Evolutionary conservation across 257 asterid genomes (phyloP).

Genomic region (Primulina eburnea): DNA sequence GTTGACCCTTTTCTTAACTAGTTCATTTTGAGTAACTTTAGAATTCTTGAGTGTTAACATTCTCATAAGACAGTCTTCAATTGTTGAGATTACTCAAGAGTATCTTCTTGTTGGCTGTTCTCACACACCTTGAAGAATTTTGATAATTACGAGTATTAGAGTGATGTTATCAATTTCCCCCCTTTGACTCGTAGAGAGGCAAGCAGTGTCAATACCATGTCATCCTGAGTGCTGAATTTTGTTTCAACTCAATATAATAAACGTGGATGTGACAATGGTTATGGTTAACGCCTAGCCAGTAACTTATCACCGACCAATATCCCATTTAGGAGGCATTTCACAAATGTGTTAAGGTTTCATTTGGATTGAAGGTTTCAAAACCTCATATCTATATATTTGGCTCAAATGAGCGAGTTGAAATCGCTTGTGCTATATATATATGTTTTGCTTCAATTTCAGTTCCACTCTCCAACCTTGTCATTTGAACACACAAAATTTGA

Average conservation of each 20-base stretch:
- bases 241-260: no score
- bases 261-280: not conserved
- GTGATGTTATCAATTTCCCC: not conserved
- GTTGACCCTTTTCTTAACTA: not conserved
- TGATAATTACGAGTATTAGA: no score
- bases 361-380: no score
- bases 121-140: not conserved
- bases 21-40: conserved; percentile 2
- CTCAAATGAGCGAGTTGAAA: no score
- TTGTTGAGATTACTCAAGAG: not conserved
- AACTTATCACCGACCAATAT: not conserved
- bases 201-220: not conserved
- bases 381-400: no score
- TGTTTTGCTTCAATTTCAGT: no score
- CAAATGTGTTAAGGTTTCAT: not conserved
- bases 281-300: not conserved
- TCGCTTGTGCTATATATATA: no score
- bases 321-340: not conserved
- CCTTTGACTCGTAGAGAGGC: not conserved
- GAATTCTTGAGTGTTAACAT: not conserved
- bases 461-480: no score
- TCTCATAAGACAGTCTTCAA: not conserved
- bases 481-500: no score
- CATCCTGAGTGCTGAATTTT: not conserved
- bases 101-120: no score